Evolutionary conservation across 1,284 basidiomycete species (phyloP).

Genomic region (Mixia osmundae): DNA sequence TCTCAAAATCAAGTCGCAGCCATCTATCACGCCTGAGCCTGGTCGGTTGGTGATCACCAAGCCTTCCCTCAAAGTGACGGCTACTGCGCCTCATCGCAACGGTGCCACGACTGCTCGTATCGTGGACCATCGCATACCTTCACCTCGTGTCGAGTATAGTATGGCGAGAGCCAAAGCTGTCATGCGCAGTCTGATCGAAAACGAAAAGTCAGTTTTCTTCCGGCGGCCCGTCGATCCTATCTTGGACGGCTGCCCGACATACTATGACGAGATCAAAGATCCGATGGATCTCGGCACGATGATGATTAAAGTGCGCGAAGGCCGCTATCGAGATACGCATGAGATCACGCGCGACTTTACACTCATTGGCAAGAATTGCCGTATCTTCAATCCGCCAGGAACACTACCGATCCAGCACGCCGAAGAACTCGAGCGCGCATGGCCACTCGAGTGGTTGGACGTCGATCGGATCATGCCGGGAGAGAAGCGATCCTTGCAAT

Average conservation of each 20-base stretch:
- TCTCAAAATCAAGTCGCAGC: constrained; percentile 23
- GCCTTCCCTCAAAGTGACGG: neutral
- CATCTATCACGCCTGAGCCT: too few relatives aligned
- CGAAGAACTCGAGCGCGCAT: constrained; percentile 44
- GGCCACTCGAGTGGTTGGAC: constrained; percentile 68
- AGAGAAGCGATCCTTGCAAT: constrained; percentile 58
- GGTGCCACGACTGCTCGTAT: neutral
- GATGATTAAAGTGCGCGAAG: constrained; percentile 38
- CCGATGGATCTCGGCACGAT: constrained; percentile 94
- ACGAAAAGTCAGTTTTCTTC: constrained; percentile 55
- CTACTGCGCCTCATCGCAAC: neutral
- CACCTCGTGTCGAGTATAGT: neutral
- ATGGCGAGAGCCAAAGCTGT: constrained; percentile 43
- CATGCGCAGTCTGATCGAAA: constrained; percentile 38
- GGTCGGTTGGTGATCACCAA: too few relatives aligned
- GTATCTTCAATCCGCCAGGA: constrained; percentile 57
- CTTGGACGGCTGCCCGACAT: constrained; percentile 62
- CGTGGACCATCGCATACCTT: neutral
- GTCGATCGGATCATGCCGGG: constrained; percentile 43
- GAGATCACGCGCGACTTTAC: constrained; percentile 58
- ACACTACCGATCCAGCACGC: constrained; percentile 52
- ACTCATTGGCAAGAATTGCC: constrained; percentile 56
- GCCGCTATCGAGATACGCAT: constrained; percentile 51
- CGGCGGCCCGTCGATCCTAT: constrained; percentile 63
- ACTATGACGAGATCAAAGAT: constrained; percentile 65